phyloP scores from a whole-genome alignment of 306 rosid genomes.

The Prunus kanzakura region DNA sequence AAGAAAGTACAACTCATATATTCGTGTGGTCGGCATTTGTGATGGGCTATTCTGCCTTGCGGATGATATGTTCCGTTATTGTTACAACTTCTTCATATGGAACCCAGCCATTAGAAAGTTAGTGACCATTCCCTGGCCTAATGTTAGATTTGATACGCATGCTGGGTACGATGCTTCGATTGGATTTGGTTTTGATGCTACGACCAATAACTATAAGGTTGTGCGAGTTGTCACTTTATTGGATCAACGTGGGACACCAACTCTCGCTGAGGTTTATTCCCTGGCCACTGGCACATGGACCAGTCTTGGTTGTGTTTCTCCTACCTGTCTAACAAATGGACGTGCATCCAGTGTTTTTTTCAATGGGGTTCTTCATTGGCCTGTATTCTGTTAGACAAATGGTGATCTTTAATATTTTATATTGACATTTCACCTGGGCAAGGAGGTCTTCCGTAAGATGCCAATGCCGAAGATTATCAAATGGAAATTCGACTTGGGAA shows the following conservation, averaged over 20 bases:
- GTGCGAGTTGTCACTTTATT: not conserved
- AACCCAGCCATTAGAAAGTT: not conserved
- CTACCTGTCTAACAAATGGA: not conserved
- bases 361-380: not conserved
- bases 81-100: not conserved
- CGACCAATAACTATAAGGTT: not conserved
- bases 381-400: not conserved
- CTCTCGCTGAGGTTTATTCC: not conserved
- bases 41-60: not conserved
- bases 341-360: not conserved
- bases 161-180: not conserved
- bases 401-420: not conserved
- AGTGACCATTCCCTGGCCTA: not conserved
- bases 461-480: not conserved
- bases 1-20: not conserved
- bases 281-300: conserved; percentile 3
- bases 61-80: not conserved
- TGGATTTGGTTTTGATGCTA: conserved; percentile 8
- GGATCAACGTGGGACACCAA: not conserved
- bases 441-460: not conserved
- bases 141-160: not conserved
- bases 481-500: not conserved
- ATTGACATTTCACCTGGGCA: not conserved
- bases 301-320: not conserved
- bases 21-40: not conserved